A percentile compares a stretch with the other conserved stretches of the same genome.
Conservation (phyloP, 768 basidiomycete genomes). For the Collybiopsis luxurians region DNA sequence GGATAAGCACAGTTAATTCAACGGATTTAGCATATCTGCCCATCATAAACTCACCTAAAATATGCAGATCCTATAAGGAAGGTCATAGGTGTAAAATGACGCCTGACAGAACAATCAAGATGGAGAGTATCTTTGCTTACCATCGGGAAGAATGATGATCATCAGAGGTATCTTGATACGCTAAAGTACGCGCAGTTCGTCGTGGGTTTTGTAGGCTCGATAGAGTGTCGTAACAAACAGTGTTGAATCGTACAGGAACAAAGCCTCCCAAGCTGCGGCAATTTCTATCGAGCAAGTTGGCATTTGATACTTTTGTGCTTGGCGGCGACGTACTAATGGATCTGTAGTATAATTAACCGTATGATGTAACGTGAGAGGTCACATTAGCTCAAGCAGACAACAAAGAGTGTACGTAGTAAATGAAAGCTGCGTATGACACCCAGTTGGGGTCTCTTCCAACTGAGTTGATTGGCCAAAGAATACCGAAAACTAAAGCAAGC, state of each 20-base stretch:
- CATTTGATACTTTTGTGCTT: not conserved
- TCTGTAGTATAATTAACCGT: not conserved
- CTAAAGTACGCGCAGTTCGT: not conserved
- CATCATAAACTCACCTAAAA: not conserved
- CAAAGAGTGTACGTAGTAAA: not conserved
- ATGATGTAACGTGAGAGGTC: too few species aligned
- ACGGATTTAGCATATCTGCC: too few species aligned
- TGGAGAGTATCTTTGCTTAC: not conserved
- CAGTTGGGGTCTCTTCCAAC: not conserved
- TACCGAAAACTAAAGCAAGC: not conserved
- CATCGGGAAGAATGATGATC: not conserved
- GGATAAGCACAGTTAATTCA: not conserved
- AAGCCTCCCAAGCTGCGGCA: conserved; percentile 3
- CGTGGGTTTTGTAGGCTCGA: not conserved
- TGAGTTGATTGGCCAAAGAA: not conserved
- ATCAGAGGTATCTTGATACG: not conserved
- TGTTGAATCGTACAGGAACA: conserved; percentile 1
- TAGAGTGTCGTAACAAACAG: not conserved
- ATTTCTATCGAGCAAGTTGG: not conserved
- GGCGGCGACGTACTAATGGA: not conserved
- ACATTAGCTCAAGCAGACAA: too few species aligned
- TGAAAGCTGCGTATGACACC: not conserved
- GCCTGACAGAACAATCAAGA: not conserved
- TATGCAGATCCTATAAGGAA: not conserved
- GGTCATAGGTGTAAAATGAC: not conserved